These are phyloP conservation scores for Leishmania tarentolae DNA, from an alignment of 208 protist genomes.

Conservation along the genomic window DNA sequence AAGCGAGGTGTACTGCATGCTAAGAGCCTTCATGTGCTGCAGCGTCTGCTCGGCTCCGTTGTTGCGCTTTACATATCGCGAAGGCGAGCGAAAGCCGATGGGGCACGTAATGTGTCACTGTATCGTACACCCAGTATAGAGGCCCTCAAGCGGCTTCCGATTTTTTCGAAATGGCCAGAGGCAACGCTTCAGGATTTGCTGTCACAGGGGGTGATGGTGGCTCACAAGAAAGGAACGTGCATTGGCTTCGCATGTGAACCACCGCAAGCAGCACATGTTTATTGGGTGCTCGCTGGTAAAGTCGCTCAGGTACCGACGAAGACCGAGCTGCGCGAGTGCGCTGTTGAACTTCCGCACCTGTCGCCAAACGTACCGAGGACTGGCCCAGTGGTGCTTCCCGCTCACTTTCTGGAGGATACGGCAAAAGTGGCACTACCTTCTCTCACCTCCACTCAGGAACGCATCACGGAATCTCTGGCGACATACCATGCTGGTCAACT, in stretches of 20 bases:
- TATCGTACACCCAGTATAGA: conserved; percentile 21
- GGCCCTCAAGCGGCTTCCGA: conserved; percentile 18
- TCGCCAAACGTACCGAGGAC: conserved; percentile 27
- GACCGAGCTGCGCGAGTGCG: conserved; percentile 33
- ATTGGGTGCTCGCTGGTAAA: conserved; percentile 66
- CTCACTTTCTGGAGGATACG: conserved; percentile 27
- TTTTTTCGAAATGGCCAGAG: conserved; percentile 55
- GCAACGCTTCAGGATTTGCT: conserved; percentile 36
- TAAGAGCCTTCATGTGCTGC: conserved; percentile 27
- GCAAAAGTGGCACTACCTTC: conserved; percentile 13
- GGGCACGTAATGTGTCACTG: not conserved
- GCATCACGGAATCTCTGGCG: conserved; percentile 37
- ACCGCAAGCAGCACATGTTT: conserved; percentile 32
- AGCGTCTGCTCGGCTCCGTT: conserved; percentile 28
- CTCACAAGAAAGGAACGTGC: conserved; percentile 32
- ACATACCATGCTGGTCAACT: conserved; percentile 54
- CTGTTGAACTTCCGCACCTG: conserved; percentile 29
- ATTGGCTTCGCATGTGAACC: conserved; percentile 59
- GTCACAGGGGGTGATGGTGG: conserved; percentile 28
- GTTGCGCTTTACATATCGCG: conserved; percentile 15
- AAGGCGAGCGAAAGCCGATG: conserved; percentile 1
- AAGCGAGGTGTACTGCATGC: conserved; percentile 12
- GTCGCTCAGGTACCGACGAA: conserved; percentile 66
- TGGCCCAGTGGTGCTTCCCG: conserved; percentile 33
- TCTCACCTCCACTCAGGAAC: conserved; percentile 31